Percentiles rank a stretch among this genome's conserved stretches.
Conservation (phyloP, 2,329 filamentous ascomycete species). For the Lachnellula hyalina region DNA sequence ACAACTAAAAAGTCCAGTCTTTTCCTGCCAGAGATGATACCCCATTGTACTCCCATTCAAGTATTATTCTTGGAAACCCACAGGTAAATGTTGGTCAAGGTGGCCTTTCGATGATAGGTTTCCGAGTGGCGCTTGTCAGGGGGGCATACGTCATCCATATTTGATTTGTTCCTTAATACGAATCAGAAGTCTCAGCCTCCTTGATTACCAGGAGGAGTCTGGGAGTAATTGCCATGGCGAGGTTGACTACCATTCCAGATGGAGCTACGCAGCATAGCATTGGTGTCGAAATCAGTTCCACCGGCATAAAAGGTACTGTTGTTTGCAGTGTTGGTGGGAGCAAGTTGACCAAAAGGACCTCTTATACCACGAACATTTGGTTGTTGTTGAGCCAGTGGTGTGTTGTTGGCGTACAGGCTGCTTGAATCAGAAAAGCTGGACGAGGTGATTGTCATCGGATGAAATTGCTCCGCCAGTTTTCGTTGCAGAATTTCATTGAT, state of each 20-base stretch:
- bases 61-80: no score
- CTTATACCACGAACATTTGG: conserved; percentile 4
- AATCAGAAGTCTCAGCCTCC: conserved; percentile 29
- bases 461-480: conserved; percentile 20
- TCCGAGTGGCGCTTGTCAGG: neutral
- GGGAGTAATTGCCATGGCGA: conserved; percentile 32
- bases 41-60: neutral
- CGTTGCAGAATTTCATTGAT: conserved; percentile 23
- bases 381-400: conserved; percentile 21
- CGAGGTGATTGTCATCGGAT: conserved; percentile 15
- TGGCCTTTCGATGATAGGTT: no score
- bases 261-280: conserved; percentile 29
- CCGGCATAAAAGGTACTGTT: conserved; percentile 22
- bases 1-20: conserved; percentile 18
- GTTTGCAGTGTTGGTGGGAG: conserved; percentile 12
- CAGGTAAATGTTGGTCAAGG: no score
- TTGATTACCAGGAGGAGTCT: conserved; percentile 44
- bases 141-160: neutral
- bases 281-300: conserved; percentile 24
- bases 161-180: neutral
- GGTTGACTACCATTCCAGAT: conserved; percentile 24
- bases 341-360: neutral
- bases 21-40: neutral
- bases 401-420: conserved; percentile 47
- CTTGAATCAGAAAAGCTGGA: conserved; percentile 44